Evolutionary conservation across 2,329 filamentous ascomycete species (phyloP).

Genomic region (Podosphaera xanthii): DNA sequence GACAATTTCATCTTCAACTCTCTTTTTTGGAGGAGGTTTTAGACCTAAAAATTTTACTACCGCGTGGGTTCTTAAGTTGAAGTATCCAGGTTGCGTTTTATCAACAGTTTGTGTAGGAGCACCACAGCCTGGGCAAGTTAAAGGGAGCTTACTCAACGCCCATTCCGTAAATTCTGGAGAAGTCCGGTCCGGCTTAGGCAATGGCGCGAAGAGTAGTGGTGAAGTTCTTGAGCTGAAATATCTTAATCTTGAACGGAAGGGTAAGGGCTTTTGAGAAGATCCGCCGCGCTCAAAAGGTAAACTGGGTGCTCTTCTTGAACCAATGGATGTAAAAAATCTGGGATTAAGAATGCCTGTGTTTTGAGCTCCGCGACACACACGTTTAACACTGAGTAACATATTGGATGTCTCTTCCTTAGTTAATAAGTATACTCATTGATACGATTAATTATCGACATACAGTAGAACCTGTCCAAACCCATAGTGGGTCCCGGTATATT

Average conservation of each 20-base stretch:
- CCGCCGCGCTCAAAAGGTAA: too few relatives aligned
- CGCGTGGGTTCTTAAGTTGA: constrained; percentile 26
- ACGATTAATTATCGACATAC: too few relatives aligned
- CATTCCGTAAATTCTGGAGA: neutral
- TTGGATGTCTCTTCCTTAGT: too few relatives aligned
- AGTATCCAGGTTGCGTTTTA: constrained; percentile 31
- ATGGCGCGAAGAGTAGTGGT: neutral
- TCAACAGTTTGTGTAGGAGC: constrained; percentile 35
- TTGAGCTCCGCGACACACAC: too few relatives aligned
- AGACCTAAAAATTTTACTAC: constrained; percentile 25
- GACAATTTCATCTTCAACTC: constrained; percentile 24
- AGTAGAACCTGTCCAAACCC: too few relatives aligned
- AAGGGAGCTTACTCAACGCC: constrained; percentile 21
- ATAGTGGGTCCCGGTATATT: too few relatives aligned
- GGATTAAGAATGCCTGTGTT: too few relatives aligned
- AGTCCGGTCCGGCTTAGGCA: neutral
- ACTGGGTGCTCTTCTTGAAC: too few relatives aligned
- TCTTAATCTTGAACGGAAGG: neutral
- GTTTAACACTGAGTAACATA: too few relatives aligned
- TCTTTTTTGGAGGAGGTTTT: neutral
- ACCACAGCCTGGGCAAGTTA: constrained; percentile 40
- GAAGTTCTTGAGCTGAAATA: neutral
- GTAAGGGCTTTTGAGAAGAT: too few relatives aligned
- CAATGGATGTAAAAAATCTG: too few relatives aligned
- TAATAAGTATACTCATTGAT: too few relatives aligned